Base-by-base conservation (phyloP, 1,284 basidiomycete species). In the Cutaneotrichosporon sp. region DNA sequence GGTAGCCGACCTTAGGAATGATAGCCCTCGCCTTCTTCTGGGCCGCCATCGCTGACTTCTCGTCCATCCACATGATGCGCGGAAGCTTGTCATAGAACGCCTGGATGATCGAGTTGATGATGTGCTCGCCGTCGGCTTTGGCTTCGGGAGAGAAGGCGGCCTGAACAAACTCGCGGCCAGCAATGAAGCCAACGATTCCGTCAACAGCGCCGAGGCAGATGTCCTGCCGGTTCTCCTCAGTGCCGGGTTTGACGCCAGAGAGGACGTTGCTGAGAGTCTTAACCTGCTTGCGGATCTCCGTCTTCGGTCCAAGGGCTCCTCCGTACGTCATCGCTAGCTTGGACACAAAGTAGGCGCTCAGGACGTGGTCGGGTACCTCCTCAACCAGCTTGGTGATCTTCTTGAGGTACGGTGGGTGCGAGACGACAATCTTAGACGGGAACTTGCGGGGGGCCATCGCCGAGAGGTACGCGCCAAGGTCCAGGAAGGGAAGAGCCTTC, bases 1-100 rank as follows among this genome's bases (percentile, higher is more conserved):
- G 96, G 80, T 89, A 98, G 60, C 81, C 81, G 58, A 82, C 76
- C 67, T 81, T 81, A 56, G 80, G 78, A n/a, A 78, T 73, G 63
- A 81, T 77, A 3, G 74, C 71, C 40, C 76, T 69, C 30, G 80
- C 80, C 85, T 99, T 99, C 76, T 90, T 87, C 49, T 89, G 87
- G 2, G 96, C 96, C 61, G 88, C 90, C 46, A 84, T 82, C 21
- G 91, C 88, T 9, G 92, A 94, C 73, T 88, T 81, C 55, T 88
- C 80, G 78, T 99, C 96, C 89, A 99, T 92, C 96, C 96, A 99
- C 53, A 88, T 84, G 60, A 98, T 85, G 62, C 87, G 81, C 14
- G 85, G 82, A 13, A 98, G 82, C 16, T 92, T 92, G 30, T 82
- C 81, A 77, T 93, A 89, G 85, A 98, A 99, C 0, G 92, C 85